Evolutionary conservation across 805 yeast genomes (phyloP).

Genomic region (Monosporozyma siamensis): DNA sequence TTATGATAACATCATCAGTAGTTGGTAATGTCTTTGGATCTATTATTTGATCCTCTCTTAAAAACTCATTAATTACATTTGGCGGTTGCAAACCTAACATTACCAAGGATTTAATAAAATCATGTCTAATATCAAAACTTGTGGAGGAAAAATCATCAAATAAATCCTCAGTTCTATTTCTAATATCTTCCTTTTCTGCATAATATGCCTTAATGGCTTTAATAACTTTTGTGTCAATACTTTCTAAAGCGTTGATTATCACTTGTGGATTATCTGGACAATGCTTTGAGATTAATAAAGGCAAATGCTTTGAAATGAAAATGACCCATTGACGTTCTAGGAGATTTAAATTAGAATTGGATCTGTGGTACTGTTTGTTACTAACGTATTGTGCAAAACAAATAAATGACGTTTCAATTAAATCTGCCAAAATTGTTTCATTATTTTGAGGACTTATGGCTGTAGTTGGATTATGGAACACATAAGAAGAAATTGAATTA

Average conservation of each 20-base stretch:
- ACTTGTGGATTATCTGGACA: slow-evolving; percentile 20
- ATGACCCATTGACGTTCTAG: slow-evolving; percentile 36
- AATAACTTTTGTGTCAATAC: slow-evolving; percentile 24
- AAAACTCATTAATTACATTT: slow-evolving; percentile 26
- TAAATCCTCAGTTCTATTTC: slow-evolving; percentile 37
- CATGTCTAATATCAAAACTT: slow-evolving; percentile 41
- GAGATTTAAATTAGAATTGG: slow-evolving; percentile 28
- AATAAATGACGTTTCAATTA: slow-evolving; percentile 32
- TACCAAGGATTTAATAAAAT: slow-evolving; percentile 39
- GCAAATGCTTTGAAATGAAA: slow-evolving; percentile 39
- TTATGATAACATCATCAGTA: slow-evolving; percentile 29
- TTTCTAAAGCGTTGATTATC: slow-evolving; percentile 20
- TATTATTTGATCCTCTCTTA: slow-evolving; percentile 34
- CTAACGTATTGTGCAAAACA: slow-evolving; percentile 38
- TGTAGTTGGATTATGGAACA: slow-evolving; percentile 18
- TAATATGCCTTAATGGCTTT: slow-evolving; percentile 29
- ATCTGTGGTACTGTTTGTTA: slow-evolving; percentile 33
- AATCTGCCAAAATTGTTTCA: slow-evolving; percentile 21
- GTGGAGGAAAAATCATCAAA: slow-evolving; percentile 43
- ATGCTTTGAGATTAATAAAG: slow-evolving; percentile 33
- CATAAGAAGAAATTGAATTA: slow-evolving; percentile 27
- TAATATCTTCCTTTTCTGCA: slow-evolving; percentile 28
- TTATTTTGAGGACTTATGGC: slow-evolving; percentile 13
- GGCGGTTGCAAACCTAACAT: slow-evolving; percentile 33
- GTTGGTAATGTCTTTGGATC: slow-evolving; percentile 28